Base-by-base conservation (phyloP, 306 rosid species). In the Gillenia trifoliata region DNA sequence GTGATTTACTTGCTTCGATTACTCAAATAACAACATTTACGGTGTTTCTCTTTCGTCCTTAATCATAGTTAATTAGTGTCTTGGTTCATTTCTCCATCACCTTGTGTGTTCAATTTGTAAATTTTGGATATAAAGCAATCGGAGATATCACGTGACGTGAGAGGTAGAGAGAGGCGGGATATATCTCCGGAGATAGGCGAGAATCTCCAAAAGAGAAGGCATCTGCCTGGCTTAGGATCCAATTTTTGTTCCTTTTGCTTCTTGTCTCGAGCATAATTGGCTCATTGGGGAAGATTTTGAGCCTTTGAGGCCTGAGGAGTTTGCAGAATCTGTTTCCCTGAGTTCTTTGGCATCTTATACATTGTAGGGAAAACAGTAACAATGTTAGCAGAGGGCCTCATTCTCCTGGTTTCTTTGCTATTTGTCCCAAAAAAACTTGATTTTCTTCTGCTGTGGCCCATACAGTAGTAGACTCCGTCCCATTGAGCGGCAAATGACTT, bases 341-440 rank as follows among this genome's bases (percentile, higher is more conserved):
- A 63, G 79, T 74, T 74, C 28, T 80, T 85, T 83, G 93, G 88
- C 83, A 75, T 85, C 83, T 85, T 79, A 73, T 75, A 75, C 43
- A 54, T 66, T 64, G 71, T 82, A 83, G 81, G 83, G 68, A 81
- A 83, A 79, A 88, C 82, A 84, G 70, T 66, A 74, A 71, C 81
- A 77, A 65, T 71, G 82, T 76, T 85, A 83, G 86, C 88, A 3
- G 66, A 45, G 6, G 66, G 5, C 66, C 1, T 85, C 83, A 20
- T 68, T 84, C 86, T 81, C 88, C 86, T 84, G 81, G 83, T 73
- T 84, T n/a, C n/a, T n/a, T 83, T 87, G 88, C 79, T 74, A 60
- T 81, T 85, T 80, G 84, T 78, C 81, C 80, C 79, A 45, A 56
- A 81, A 77, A 84, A 83, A 74, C 3, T 8, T 8, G 11, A 36